These are phyloP conservation scores for Plenodomus lindquistii DNA, from an alignment of 2,329 filamentous ascomycete species.

Conservation along the genomic window DNA sequence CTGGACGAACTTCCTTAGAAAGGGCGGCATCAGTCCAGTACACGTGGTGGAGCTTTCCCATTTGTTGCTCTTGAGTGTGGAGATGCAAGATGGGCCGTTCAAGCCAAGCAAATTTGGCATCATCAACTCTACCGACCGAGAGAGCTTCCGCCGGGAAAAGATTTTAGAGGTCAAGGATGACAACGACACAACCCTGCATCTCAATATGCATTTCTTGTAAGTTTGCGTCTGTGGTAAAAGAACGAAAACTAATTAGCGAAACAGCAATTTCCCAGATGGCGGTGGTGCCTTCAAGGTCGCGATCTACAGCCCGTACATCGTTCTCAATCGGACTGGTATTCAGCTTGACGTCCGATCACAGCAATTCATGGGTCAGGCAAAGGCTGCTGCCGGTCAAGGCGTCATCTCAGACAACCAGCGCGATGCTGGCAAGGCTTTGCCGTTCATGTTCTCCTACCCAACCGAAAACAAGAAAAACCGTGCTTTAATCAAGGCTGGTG, in stretches of 20 bases:
- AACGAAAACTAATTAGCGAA: slow-evolving; percentile 13
- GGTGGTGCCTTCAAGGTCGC: slow-evolving; percentile 96
- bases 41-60: slow-evolving; percentile 97
- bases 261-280: slow-evolving; percentile 76
- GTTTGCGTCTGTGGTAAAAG: slow-evolving; percentile 10
- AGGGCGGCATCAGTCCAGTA: slow-evolving; percentile 94
- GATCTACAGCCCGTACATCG: slow-evolving; percentile 90
- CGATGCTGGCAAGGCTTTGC: slow-evolving; percentile 74
- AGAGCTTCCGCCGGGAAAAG: slow-evolving; percentile 86
- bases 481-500: slow-evolving; percentile 81
- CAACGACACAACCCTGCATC: slow-evolving; percentile 74
- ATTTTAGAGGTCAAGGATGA: slow-evolving; percentile 81
- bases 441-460: slow-evolving; percentile 95
- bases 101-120: slow-evolving; percentile 96
- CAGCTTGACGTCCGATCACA: slow-evolving; percentile 87
- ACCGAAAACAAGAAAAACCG: slow-evolving; percentile 90
- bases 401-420: slow-evolving; percentile 59
- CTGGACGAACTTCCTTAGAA: slow-evolving; percentile 97
- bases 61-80: slow-evolving; percentile 85
- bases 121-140: slow-evolving; percentile 85
- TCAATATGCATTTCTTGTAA: slow-evolving; percentile 88
- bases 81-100: slow-evolving; percentile 95
- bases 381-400: slow-evolving; percentile 79
- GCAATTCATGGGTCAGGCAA: slow-evolving; percentile 81
- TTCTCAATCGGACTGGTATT: slow-evolving; percentile 93